Evolutionary conservation across 441 rosid genomes (phyloP).

Genomic region (Cnidoscolus chayamansa): DNA sequence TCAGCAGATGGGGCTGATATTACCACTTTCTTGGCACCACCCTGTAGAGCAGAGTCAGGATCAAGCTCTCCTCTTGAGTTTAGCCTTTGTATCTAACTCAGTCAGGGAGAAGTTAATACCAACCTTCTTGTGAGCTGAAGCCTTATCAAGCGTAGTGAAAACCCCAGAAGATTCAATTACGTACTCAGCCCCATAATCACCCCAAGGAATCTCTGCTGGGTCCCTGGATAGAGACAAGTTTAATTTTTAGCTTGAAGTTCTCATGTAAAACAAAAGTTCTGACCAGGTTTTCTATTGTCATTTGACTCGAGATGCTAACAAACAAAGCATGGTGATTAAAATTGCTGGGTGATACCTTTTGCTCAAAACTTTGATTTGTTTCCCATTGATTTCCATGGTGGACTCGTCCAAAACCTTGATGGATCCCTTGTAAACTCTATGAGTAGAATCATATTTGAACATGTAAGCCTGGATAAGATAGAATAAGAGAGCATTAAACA

Average conservation of each 20-base stretch:
- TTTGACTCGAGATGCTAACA: background rate
- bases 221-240: slow-evolving; percentile 46
- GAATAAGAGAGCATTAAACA: slow-evolving; percentile 11
- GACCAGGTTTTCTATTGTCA: background rate
- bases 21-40: slow-evolving; percentile 91
- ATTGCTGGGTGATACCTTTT: slow-evolving; percentile 52
- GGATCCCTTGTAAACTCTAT: slow-evolving; percentile 70
- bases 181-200: slow-evolving; percentile 78
- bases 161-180: slow-evolving; percentile 96
- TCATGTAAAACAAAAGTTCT: background rate
- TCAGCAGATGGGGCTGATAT: slow-evolving; percentile 98
- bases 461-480: slow-evolving; percentile 71
- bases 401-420: slow-evolving; percentile 70
- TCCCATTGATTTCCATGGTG: slow-evolving; percentile 88
- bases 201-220: slow-evolving; percentile 97
- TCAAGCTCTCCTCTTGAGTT: slow-evolving; percentile 12
- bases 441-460: slow-evolving; percentile 96
- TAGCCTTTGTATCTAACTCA: background rate
- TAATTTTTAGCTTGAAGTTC: slow-evolving; percentile 16
- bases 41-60: slow-evolving; percentile 41
- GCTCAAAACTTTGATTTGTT: slow-evolving; percentile 60
- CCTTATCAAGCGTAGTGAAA: slow-evolving; percentile 81
- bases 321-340: slow-evolving; percentile 1
- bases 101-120: background rate
- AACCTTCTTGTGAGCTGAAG: slow-evolving; percentile 85